Conservation (phyloP, 2,329 filamentous ascomycete genomes). For the Parastagonospora avenae region DNA sequence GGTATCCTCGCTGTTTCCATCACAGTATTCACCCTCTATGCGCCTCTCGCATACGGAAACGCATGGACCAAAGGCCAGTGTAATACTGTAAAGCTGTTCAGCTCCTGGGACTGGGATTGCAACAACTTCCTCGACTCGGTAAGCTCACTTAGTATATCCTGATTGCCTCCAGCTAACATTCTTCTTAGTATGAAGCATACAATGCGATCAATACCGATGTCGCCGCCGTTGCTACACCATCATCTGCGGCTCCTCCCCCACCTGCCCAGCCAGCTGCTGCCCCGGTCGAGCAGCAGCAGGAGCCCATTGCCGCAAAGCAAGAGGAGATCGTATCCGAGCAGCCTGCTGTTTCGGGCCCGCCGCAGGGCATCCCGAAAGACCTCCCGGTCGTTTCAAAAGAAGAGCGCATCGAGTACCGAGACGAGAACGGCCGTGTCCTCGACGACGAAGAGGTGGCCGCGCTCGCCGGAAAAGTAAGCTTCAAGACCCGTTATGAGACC, state of each 20-base stretch:
- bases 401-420: slow-evolving; percentile 90
- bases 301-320: slow-evolving; percentile 19
- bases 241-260: slow-evolving; percentile 30
- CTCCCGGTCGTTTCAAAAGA: slow-evolving; percentile 61
- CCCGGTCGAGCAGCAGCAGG: slow-evolving; percentile 15
- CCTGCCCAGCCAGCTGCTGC: slow-evolving; percentile 20
- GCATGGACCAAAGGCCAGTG: slow-evolving; percentile 90
- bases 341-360: slow-evolving; percentile 37
- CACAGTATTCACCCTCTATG: slow-evolving; percentile 80
- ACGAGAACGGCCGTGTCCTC: slow-evolving; percentile 89
- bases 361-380: slow-evolving; percentile 29
- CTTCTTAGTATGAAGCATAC: slow-evolving; percentile 39
- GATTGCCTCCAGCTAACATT: slow-evolving; percentile 14
- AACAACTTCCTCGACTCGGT: slow-evolving; percentile 88
- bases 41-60: slow-evolving; percentile 91
- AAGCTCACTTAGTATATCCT: slow-evolving; percentile 55
- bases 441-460: slow-evolving; percentile 81
- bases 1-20: slow-evolving; percentile 76
- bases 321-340: slow-evolving; percentile 33
- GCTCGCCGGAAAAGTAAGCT: slow-evolving; percentile 90
- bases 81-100: slow-evolving; percentile 82
- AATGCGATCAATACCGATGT: slow-evolving; percentile 17
- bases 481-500: slow-evolving; percentile 96
- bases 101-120: slow-evolving; percentile 97
- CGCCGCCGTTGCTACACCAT: slow-evolving; percentile 30